Evolutionary conservation across 768 basidiomycete species (phyloP), one percentile per base, ranked within the genome.

Genomic region (Dentipellis sp.): DNA sequence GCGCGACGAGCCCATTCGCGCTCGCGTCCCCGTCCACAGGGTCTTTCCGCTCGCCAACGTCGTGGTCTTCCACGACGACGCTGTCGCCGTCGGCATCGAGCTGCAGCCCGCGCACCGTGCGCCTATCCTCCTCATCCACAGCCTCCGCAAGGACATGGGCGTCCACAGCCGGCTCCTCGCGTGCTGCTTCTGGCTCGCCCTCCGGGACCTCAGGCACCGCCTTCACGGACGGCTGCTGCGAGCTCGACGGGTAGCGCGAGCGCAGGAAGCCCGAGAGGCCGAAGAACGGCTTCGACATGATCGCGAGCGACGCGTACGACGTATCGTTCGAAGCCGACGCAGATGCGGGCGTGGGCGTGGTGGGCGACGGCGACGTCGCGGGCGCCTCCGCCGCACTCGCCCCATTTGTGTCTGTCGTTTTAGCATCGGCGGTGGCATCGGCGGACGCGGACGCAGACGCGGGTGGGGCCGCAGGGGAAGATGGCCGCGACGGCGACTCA

Each of bases 221-320:
- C 54, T 57, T 62, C 38, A 58, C 59, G 39, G 65, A 63, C 29
- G 65, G 53, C 19, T 61, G 66, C 19, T 65, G 64, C 52, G 62
- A 56, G 51, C 65, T 73, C 17, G 82, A 79, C 34, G 82, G 77
- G 65, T 86, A 78, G 50, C 84, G 80, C 19, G 76, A 72, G 38
- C 85, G 79, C 54, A 83, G 72, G 66, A 87, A 81, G 29, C 79
- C 83, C 47, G 84, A 74, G 39, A 88, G 75, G 14, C 59, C 56
- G 22, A 59, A 57, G 38, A 59, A 59, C 12, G 76, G 60, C 75
- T 80, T 62, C 83, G 77, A 71, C 83, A 82, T 37, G 55, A 59
- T 39, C 59, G 59, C 42, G 11, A 59, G 49, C n/a, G 56, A 54
- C 23, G 55, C 36, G 40, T 59, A 39, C 42, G 51, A 34, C 12